Base-by-base conservation (phyloP, 768 basidiomycete genomes). In the Mycena galopus region DNA sequence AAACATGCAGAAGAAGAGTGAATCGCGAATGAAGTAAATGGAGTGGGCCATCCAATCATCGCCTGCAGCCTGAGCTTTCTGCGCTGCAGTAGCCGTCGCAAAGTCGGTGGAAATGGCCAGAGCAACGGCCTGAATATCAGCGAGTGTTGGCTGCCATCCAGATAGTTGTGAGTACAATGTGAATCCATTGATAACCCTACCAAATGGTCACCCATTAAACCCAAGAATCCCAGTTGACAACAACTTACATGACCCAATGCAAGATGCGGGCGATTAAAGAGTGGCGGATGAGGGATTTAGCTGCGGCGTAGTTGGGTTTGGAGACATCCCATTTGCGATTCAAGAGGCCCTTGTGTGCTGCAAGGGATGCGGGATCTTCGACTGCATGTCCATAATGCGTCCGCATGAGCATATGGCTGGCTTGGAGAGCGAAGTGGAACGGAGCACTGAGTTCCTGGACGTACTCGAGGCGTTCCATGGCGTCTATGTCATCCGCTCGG, bases 11-110 rank as follows among this genome's bases (percentile, higher is more conserved):
- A 81, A 75, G 10, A 81, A 39, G 0, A 82, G 69, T 0, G 77
- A 76, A 71, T 82, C 81, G 0, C 81, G 76, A 11, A 81, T 73
- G 73, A 81, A 83, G 12, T 79, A 77, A n/a, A 77, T 62, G 3
- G 76, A 66, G 56, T 77, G 78, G 0, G 78, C 78, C 65, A 67
- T 67, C 66, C 66, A 67, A 59, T 67, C 60, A 1, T 37, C 35
- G 14, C 35, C 35, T 14, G 35, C 35, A 37, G 35, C 35, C 35
- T 37, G 35, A 14, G 35, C 35, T 14, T 14, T 37, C 14, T 37
- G 35, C 14, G 35, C 35, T 6, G 35, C 35, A 37, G 35, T 37
- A 37, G 35, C 14, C 14, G 35, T 37, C 8, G 35, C 35, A 37
- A 37, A 37, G 35, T 37, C 35, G 6, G 19, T 53, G 14, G 63